These are phyloP conservation scores for Persicaria maculosa DNA, from an alignment of 148 eudicot species.

Conservation along the genomic window DNA sequence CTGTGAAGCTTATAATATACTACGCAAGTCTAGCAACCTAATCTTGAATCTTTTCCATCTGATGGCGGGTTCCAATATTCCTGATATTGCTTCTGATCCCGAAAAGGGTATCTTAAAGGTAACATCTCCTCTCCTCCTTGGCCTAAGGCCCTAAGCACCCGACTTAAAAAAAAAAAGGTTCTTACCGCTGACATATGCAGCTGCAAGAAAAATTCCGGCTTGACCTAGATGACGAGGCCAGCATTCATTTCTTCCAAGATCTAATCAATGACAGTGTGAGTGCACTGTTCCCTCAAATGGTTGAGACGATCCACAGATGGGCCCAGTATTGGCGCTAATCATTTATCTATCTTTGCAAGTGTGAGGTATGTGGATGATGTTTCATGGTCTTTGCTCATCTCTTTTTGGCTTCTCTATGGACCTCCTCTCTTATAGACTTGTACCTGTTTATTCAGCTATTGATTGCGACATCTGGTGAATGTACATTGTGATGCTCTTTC, in stretches of 20 bases:
- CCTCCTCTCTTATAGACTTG: not conserved
- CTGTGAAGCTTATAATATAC: conserved; percentile 96
- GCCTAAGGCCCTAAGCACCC: not conserved
- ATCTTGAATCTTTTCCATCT: conserved; percentile 84
- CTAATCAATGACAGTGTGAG: conserved; percentile 98
- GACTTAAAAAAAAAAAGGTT: not conserved
- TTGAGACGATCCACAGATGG: conserved; percentile 98
- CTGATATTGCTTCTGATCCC: conserved; percentile 97
- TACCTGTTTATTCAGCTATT: not conserved
- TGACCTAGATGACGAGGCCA: conserved; percentile 90
- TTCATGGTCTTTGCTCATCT: not conserved
- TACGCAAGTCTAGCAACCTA: conserved; percentile 90
- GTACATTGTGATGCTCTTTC: not conserved
- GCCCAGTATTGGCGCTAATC: conserved; percentile 98
- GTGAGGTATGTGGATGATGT: not conserved
- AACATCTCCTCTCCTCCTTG: not conserved
- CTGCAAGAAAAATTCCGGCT: conserved; percentile 96
- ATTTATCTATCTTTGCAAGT: not conserved
- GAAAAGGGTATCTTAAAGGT: conserved; percentile 98
- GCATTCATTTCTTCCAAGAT: conserved; percentile 95
- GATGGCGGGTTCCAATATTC: conserved; percentile 97
- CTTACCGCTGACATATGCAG: conserved; percentile 27
- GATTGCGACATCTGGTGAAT: too few species aligned
- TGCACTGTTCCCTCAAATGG: conserved; percentile 98
- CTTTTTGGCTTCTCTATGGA: not conserved